Base-by-base conservation (phyloP, 2,329 filamentous ascomycete species). In the Nakataea oryzae region DNA sequence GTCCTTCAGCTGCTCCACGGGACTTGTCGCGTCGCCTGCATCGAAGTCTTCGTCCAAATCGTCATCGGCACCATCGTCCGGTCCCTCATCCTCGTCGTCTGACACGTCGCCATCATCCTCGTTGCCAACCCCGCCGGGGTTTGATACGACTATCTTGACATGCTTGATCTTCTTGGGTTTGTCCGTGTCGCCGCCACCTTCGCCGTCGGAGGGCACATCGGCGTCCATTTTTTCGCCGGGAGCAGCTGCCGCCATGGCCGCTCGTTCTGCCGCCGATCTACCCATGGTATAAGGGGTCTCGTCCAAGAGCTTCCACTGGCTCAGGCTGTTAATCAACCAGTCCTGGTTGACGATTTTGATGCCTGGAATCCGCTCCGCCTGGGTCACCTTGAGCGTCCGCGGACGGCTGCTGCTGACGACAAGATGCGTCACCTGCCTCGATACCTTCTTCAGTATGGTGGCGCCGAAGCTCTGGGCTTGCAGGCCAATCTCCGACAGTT, bases 341-440 rank as follows among this genome's bases (percentile, higher is more conserved):
- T 91, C 86, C 61, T 92, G 89, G 67, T 88, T 92, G 58, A 99
- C 95, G 63, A 99, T 96, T 72, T 92, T 93, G 74, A 97, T 90
- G 60, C 86, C 85, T 0, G 88, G 80, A 62, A 91, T 89, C 65
- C 87, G 86, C 17, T 90, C 87, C 0, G 95, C 95, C 73, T 93
- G 88, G 58, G 90, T 88, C 56, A 97, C 91, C 75, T 99, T 99
- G 61, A 91, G 88, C 0, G 95, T 97, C 27, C 93, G 86, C 34
- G 89, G 89, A 28, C 88, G 81, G 21, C 84, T 80, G 24, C 84
- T 85, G 60, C 85, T 87, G 11, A 89, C 86, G 2, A 93, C 88
- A 6, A 93, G 81, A 72, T 93, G 90, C 0, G 89, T 92, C 17
- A 90, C 82, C 62, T 82, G 83, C 34, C 79, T 78, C 1, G 81